phyloP scores from a whole-genome alignment of 305 asterid genomes.

The Nicotiana rustica region DNA sequence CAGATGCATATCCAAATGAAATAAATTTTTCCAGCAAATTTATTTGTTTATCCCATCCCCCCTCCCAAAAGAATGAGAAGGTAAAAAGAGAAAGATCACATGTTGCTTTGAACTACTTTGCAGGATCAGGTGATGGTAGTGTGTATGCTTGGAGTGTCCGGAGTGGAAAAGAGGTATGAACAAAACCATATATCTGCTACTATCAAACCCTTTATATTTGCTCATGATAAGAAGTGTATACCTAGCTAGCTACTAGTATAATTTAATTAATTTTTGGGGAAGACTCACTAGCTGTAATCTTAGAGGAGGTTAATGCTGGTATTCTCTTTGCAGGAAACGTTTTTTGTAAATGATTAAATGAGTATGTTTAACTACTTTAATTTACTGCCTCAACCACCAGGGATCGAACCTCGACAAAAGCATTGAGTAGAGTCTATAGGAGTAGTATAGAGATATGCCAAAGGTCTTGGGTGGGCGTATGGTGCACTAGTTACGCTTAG shows the following conservation, averaged over 20 bases:
- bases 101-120: constrained; percentile 43
- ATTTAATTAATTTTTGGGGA: not conserved
- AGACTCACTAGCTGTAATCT: not conserved
- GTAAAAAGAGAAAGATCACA: constrained; percentile 12
- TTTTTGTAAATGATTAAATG: constrained; percentile 10
- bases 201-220: not conserved
- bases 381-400: no score
- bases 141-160: constrained; percentile 96
- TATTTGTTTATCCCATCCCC: not conserved
- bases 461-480: no score
- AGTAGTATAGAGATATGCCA: no score
- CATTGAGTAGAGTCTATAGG: no score
- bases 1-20: not conserved
- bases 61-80: not conserved
- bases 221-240: not conserved
- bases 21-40: not conserved
- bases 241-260: not conserved
- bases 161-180: constrained; percentile 89
- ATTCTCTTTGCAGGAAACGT: constrained; percentile 23
- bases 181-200: constrained; percentile 18
- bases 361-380: not conserved
- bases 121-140: constrained; percentile 99
- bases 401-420: no score
- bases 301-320: not conserved
- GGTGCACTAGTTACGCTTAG: no score